phyloP scores from a whole-genome alignment of 768 basidiomycete species.

The Trametes villosa region DNA sequence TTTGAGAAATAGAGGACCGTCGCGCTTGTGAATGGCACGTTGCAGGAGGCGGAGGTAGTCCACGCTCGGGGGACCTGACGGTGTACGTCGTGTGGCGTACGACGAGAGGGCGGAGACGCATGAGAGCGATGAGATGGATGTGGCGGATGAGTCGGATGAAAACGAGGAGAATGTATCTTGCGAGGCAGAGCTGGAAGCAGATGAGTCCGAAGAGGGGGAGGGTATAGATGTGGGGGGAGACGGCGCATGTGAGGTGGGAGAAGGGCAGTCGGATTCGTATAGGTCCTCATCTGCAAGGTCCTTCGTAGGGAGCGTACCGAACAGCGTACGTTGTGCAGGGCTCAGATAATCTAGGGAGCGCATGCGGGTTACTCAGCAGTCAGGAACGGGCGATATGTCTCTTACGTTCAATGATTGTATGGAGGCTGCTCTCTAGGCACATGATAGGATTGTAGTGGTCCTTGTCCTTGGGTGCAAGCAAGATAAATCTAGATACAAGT shows the following conservation, averaged over 20 bases:
- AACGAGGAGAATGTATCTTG: constrained; percentile 24
- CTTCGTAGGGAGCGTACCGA: constrained; percentile 65
- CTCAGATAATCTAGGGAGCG: constrained; percentile 67
- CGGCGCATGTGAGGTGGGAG: constrained; percentile 9
- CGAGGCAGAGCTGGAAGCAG: no score
- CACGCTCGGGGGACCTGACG: constrained; percentile 24
- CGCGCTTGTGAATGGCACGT: constrained; percentile 66
- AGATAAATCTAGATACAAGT: constrained; percentile 58
- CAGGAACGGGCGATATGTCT: not conserved
- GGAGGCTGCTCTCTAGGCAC: constrained; percentile 72
- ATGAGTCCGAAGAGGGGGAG: constrained; percentile 39
- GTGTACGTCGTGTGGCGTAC: constrained; percentile 20
- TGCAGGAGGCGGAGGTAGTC: constrained; percentile 64
- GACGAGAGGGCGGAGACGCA: constrained; percentile 35
- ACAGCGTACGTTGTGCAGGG: constrained; percentile 62
- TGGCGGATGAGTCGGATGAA: constrained; percentile 35
- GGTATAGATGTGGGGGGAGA: constrained; percentile 33
- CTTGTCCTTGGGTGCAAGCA: constrained; percentile 80
- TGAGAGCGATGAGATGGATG: constrained; percentile 41
- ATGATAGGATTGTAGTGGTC: constrained; percentile 88
- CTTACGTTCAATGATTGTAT: constrained; percentile 74
- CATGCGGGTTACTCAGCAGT: not conserved
- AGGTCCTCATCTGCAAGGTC: constrained; percentile 28
- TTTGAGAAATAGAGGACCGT: constrained; percentile 73
- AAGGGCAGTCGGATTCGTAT: constrained; percentile 17